Evolutionary conservation across 2,329 filamentous ascomycete species (phyloP).

Genomic region (Pyrenophora teres): DNA sequence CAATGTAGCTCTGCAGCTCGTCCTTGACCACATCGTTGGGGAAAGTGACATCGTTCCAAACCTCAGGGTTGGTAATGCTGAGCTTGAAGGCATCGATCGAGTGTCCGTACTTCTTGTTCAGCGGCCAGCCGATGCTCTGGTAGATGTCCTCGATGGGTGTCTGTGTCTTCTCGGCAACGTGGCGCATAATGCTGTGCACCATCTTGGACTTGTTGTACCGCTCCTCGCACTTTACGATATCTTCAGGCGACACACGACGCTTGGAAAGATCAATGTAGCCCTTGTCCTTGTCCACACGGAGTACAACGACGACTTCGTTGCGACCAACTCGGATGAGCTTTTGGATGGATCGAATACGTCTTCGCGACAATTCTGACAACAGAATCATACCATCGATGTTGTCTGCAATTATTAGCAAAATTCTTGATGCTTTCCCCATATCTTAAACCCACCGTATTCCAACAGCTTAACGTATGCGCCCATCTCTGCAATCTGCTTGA

Average conservation of each 20-base stretch:
- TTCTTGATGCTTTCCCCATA: background rate
- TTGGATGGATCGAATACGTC: conserved; percentile 98
- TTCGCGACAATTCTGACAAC: conserved; percentile 92
- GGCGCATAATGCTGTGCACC: conserved; percentile 98
- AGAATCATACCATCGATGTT: conserved; percentile 99
- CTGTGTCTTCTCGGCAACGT: conserved; percentile 96
- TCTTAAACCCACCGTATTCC: conserved; percentile 67
- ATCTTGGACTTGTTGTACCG: conserved; percentile 99
- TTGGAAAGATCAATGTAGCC: conserved; percentile 99
- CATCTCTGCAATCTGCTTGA: conserved; percentile 99
- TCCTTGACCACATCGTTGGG: conserved; percentile 82
- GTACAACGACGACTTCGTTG: conserved; percentile 97
- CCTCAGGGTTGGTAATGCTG: conserved; percentile 95
- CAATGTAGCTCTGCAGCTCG: conserved; percentile 92
- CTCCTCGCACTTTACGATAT: conserved; percentile 98
- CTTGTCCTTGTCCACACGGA: conserved; percentile 99
- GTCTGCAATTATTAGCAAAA: conserved; percentile 55
- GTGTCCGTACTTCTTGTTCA: conserved; percentile 97
- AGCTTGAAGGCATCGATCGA: conserved; percentile 98
- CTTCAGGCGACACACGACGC: conserved; percentile 94
- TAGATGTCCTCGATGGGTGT: conserved; percentile 94
- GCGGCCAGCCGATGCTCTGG: conserved; percentile 91
- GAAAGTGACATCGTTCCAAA: conserved; percentile 93
- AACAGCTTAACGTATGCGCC: conserved; percentile 99
- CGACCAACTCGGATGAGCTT: conserved; percentile 98